A percentile compares a stretch with the other conserved stretches of the same genome.
phyloP scores from a whole-genome alignment of 148 eudicot species.

The Cornus controversa region DNA sequence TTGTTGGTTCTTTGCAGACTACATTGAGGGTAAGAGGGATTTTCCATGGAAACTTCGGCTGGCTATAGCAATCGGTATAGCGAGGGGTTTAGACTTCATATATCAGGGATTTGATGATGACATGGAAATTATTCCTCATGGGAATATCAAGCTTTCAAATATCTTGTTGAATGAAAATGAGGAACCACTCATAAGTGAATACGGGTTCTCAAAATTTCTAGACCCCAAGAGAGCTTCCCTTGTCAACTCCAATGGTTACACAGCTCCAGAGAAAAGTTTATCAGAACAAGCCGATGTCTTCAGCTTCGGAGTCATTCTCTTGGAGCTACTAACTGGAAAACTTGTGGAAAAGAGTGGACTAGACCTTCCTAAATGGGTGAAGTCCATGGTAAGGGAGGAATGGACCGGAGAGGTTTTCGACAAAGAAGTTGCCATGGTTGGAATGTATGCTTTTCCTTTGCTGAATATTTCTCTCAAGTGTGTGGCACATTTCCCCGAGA shows the following conservation, averaged over 20 bases:
- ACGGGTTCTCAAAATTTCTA: conserved; percentile 27
- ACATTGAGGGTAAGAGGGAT: conserved; percentile 22
- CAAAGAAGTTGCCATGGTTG: conserved; percentile 21
- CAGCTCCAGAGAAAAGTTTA: conserved; percentile 28
- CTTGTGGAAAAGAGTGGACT: conserved; percentile 31
- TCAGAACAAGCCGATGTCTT: conserved; percentile 29
- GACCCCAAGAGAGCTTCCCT: conserved; percentile 22
- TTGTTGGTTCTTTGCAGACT: conserved; percentile 21
- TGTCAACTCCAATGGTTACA: conserved; percentile 20
- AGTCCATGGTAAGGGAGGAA: conserved; percentile 41
- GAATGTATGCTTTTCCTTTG: conserved; percentile 32
- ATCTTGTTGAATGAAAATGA: conserved; percentile 25
- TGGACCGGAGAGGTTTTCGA: conserved; percentile 52
- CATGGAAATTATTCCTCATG: conserved; percentile 34
- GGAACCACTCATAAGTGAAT: conserved; percentile 39
- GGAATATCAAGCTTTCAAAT: conserved; percentile 42
- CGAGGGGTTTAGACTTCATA: conserved; percentile 31
- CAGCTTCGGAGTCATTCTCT: conserved; percentile 38
- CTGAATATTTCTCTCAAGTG: conserved; percentile 36
- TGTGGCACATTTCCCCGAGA: conserved; percentile 28
- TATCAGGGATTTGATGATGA: conserved; percentile 15
- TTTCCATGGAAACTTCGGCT: conserved; percentile 35
- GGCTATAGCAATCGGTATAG: conserved; percentile 37
- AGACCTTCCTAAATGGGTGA: conserved; percentile 43
- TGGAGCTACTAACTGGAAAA: conserved; percentile 41